A percentile compares a stretch with the other conserved stretches of the same genome.
Evolutionary conservation across 1,284 basidiomycete species (phyloP).

Genomic region (Sparassis latifolia): DNA sequence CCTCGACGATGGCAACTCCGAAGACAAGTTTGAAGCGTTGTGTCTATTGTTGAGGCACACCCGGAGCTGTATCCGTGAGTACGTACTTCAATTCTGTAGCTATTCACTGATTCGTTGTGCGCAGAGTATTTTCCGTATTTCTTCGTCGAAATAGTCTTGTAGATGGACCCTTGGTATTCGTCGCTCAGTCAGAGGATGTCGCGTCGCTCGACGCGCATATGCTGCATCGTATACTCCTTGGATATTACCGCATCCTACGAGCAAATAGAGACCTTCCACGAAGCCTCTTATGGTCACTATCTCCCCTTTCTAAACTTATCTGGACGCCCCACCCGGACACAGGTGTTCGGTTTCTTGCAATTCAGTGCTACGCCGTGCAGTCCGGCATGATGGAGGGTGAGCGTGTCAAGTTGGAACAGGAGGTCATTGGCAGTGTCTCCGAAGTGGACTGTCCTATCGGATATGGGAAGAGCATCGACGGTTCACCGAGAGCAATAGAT

Average conservation of each 20-base stretch:
- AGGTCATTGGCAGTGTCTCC: conserved; percentile 51
- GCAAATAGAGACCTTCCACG: conserved; percentile 64
- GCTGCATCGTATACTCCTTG: conserved; percentile 65
- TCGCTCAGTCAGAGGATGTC: conserved; percentile 26
- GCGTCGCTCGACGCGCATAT: conserved; percentile 32
- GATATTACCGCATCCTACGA: conserved; percentile 75
- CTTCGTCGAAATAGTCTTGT: conserved; percentile 37
- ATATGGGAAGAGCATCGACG: conserved; percentile 41
- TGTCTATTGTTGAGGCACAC: conserved; percentile 60
- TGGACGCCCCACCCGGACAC: conserved; percentile 52
- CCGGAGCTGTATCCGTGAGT: conserved; percentile 75
- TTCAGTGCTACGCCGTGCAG: conserved; percentile 72
- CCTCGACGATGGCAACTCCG: conserved; percentile 37
- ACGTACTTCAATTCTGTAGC: conserved; percentile 1
- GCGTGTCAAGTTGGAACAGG: conserved; percentile 56
- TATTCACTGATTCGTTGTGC: conserved; percentile 8
- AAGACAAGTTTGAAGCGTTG: conserved; percentile 54
- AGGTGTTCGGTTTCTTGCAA: conserved; percentile 64
- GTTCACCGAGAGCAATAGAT: conserved; percentile 42
- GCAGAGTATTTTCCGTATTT: conserved; percentile 46
- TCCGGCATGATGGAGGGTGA: conserved; percentile 73
- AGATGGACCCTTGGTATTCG: conserved; percentile 50
- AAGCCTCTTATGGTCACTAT: conserved; percentile 59
- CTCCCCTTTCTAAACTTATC: conserved; percentile 52
- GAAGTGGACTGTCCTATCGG: conserved; percentile 52